Evolutionary conservation across 2,329 filamentous ascomycete species (phyloP).

Genomic region (Aureobasidium leucospermi): DNA sequence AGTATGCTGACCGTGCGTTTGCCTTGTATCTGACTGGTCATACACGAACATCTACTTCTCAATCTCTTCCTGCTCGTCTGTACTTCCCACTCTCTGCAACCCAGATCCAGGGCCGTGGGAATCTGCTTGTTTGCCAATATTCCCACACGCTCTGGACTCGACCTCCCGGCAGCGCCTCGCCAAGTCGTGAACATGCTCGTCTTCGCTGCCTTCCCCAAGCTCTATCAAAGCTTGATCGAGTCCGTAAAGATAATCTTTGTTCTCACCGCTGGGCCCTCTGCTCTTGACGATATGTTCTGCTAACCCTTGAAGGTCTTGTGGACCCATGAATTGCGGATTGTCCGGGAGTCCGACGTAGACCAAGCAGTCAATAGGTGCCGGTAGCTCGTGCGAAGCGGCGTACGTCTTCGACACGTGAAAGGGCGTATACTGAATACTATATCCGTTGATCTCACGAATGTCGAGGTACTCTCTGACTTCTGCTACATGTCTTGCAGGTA

Average conservation of each 20-base stretch:
- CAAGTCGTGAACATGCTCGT: conserved; percentile 79
- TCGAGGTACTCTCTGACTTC: conserved; percentile 87
- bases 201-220: conserved; percentile 68
- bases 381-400: conserved; percentile 36
- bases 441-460: conserved; percentile 95
- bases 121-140: not conserved
- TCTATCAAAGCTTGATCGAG: conserved; percentile 68
- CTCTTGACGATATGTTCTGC: conserved; percentile 74
- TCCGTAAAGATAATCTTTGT: conserved; percentile 79
- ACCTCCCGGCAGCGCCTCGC: conserved; percentile 63
- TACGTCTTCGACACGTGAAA: conserved; percentile 56
- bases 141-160: conserved; percentile 34
- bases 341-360: conserved; percentile 92
- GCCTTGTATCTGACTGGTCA: not conserved
- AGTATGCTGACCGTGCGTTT: not conserved
- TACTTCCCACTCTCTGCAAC: conserved; percentile 41
- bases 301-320: conserved; percentile 68
- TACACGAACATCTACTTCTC: conserved; percentile 32
- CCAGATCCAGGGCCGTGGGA: conserved; percentile 22
- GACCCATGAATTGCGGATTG: conserved; percentile 86
- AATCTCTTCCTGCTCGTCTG: conserved; percentile 55
- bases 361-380: conserved; percentile 48
- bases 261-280: conserved; percentile 76
- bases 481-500: conserved; percentile 61
- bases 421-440: conserved; percentile 83